Conservation (phyloP, 257 asterid genomes). For the Solanum virginianum region DNA sequence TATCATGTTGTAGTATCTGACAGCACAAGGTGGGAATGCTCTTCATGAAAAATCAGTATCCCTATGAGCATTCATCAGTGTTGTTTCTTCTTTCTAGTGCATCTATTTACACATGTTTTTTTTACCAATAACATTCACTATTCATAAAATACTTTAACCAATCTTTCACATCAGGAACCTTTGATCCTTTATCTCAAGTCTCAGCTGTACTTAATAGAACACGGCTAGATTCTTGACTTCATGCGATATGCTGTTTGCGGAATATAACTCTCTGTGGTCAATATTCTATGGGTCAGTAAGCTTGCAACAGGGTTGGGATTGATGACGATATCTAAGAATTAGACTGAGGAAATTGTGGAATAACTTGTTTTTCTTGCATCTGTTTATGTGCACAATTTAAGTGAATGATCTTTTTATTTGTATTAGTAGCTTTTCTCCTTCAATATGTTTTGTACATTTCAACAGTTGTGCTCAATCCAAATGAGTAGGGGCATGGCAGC, state of each 20-base stretch:
- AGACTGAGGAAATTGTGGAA: neutral
- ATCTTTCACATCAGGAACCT: neutral
- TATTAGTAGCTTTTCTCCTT: neutral
- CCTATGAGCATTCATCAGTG: neutral
- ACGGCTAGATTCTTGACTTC: neutral
- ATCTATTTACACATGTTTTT: neutral
- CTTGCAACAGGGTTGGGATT: neutral
- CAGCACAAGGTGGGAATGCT: neutral
- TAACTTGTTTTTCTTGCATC: neutral
- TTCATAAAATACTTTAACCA: neutral
- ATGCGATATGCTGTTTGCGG: neutral
- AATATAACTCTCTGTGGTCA: neutral
- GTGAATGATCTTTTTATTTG: neutral
- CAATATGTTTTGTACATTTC: neutral
- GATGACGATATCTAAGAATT: neutral
- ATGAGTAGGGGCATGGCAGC: neutral
- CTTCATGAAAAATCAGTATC: neutral
- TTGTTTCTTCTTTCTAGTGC: neutral
- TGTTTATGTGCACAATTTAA: neutral
- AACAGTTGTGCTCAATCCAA: neutral
- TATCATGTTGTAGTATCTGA: neutral
- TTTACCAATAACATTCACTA: neutral
- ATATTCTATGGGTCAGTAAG: neutral
- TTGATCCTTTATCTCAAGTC: neutral
- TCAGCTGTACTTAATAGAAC: neutral